Conservation (phyloP, 2,329 filamentous ascomycete genomes). For the Penicillium expansum region DNA sequence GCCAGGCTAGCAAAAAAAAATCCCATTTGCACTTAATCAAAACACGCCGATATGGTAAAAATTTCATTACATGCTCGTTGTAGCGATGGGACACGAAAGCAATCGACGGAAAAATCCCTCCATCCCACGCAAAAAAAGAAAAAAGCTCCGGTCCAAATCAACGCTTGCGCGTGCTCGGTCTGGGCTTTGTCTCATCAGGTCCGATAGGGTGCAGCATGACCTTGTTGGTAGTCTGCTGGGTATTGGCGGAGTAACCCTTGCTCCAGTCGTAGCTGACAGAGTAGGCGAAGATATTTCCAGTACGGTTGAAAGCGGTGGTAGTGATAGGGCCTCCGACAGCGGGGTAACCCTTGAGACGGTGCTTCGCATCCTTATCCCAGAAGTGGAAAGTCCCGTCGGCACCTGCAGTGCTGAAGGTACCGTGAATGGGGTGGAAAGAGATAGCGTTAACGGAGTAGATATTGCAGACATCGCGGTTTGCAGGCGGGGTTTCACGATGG, state of each 20-base stretch:
- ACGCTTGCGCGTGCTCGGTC: slow-evolving; percentile 47
- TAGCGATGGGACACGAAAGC: slow-evolving; percentile 16
- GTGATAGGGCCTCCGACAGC: slow-evolving; percentile 82
- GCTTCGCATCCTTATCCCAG: slow-evolving; percentile 85
- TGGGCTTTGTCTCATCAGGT: slow-evolving; percentile 62
- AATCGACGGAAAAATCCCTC: background rate
- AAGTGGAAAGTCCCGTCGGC: slow-evolving; percentile 83
- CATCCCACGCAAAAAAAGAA: slow-evolving; percentile 3
- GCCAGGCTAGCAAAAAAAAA: slow-evolving; percentile 7
- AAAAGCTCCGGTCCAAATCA: slow-evolving; percentile 19
- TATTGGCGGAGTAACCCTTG: slow-evolving; percentile 90
- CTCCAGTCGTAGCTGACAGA: slow-evolving; percentile 97
- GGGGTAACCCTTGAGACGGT: slow-evolving; percentile 84
- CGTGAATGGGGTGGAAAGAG: slow-evolving; percentile 93
- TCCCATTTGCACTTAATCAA: slow-evolving; percentile 22
- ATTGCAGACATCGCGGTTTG: slow-evolving; percentile 68
- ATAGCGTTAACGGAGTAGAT: slow-evolving; percentile 97
- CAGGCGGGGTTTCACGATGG: slow-evolving; percentile 75
- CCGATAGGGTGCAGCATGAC: slow-evolving; percentile 78
- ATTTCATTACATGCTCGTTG: slow-evolving; percentile 30
- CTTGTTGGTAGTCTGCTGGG: slow-evolving; percentile 66
- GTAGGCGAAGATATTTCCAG: slow-evolving; percentile 80
- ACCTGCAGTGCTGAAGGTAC: slow-evolving; percentile 97
- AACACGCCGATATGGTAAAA: slow-evolving; percentile 23
- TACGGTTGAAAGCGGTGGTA: slow-evolving; percentile 85